These are phyloP conservation scores for Boletus patriciae DNA, from an alignment of 768 basidiomycete species.

Conservation along the genomic window DNA sequence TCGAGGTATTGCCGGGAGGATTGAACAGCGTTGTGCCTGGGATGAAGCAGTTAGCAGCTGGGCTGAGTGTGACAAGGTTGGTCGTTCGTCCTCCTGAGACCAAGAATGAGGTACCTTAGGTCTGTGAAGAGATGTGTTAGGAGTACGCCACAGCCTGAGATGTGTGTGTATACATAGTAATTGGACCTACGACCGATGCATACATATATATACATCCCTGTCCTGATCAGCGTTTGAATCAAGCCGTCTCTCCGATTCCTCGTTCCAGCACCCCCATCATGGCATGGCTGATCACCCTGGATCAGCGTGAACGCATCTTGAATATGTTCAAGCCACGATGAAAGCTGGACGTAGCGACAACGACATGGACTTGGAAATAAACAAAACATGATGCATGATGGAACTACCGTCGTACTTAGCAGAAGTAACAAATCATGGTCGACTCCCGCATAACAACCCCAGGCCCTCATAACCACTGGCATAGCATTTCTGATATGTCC, in stretches of 20 bases:
- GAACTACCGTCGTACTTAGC: no score
- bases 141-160: no score
- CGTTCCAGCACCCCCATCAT: conserved; percentile 81
- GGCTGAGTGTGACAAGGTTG: conserved; percentile 42
- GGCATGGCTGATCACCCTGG: conserved; percentile 83
- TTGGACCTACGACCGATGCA: no score
- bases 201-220: conserved; percentile 36
- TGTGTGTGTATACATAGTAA: no score
- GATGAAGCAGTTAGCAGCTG: conserved; percentile 30
- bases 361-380: no score
- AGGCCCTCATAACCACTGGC: no score
- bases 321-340: conserved; percentile 81
- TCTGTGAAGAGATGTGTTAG: neutral
- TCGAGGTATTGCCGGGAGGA: conserved; percentile 40
- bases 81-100: conserved; percentile 25
- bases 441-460: no score
- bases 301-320: conserved; percentile 89
- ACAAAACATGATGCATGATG: no score
- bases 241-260: conserved; percentile 87
- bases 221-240: conserved; percentile 68
- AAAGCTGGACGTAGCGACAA: no score
- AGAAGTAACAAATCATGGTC: no score
- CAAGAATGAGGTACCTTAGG: neutral
- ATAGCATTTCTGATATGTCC: no score
- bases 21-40: conserved; percentile 35